Base-by-base conservation (phyloP, 2,329 filamentous ascomycete genomes). In the Claviceps cyperi region DNA sequence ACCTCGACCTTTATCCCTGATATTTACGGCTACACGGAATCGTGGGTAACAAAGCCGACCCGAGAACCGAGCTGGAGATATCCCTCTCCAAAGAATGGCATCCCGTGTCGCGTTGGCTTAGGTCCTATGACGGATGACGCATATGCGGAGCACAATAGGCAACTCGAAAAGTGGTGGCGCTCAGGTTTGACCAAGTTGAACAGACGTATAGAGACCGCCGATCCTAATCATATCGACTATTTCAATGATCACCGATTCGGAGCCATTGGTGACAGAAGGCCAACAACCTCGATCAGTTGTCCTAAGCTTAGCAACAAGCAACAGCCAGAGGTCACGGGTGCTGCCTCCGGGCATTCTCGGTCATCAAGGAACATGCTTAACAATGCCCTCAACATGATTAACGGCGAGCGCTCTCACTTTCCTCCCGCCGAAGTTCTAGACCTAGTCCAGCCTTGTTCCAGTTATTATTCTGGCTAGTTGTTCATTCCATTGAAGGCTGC, bases 61-160 rank as follows among this genome's bases (percentile, higher is more conserved):
- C 17, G 15, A 43, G 21, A n/a, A 24, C 28, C 46, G 21, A 51
- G 44, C 41, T 50, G 41, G 49, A 21, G 50, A 41, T n/a, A 49
- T 32, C 22, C 43, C 28, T 37, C 46, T 43, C 22, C 38, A 13
- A 37, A 41, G 21, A 19, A 43, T 40, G 36, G 43, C 48, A 35
- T 51, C 21, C 2, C 49, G 36, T 56, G 53, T 47, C 49, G 56
- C 49, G 48, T 52, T 22, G 54, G 48, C 13, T 58, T 61, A 6
- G 53, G 51, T 46, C 52, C 53, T 5, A 49, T 56, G 45, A 54
- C 58, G 22, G 52, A 57, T 24, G 60, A 61, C 11, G 52, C 60
- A 41, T 61, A 24, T 43, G 35, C 32, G 7, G 53, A 43, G 15
- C 51, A 50, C 22, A 49, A 48, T 39, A 13, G 17, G 9, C 38